These are phyloP conservation scores for Piloderma croceum DNA, from an alignment of 768 basidiomycete species.

Conservation along the genomic window DNA sequence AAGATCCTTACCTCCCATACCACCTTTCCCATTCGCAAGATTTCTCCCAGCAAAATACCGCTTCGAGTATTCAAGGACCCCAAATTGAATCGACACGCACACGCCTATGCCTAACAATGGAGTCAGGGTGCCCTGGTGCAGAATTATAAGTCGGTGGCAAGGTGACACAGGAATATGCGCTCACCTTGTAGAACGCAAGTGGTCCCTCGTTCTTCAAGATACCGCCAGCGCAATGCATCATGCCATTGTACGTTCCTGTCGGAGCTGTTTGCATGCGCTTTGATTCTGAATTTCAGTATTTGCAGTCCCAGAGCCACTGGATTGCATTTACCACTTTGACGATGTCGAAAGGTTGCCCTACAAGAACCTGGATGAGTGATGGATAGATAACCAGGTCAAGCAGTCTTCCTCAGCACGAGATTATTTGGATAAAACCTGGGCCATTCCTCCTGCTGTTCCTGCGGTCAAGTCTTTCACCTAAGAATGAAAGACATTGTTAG, in stretches of 20 bases:
- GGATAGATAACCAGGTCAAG: slow-evolving; percentile 10
- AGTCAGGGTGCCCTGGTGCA: slow-evolving; percentile 74
- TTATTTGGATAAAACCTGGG: slow-evolving; percentile 50
- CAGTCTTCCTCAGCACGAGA: background rate
- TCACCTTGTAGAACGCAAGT: slow-evolving; percentile 90
- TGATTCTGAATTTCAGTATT: too few species aligned
- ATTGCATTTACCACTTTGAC: slow-evolving; percentile 80
- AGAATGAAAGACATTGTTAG: too few species aligned
- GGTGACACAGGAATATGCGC: slow-evolving; percentile 3
- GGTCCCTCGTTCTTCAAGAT: slow-evolving; percentile 90
- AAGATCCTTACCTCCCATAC: slow-evolving; percentile 58
- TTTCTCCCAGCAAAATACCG: slow-evolving; percentile 70
- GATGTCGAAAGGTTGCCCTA: slow-evolving; percentile 94
- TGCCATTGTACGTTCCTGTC: slow-evolving; percentile 82
- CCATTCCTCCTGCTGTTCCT: slow-evolving; percentile 87
- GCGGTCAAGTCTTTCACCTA: slow-evolving; percentile 82
- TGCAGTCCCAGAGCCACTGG: slow-evolving; percentile 11
- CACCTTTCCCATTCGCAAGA: slow-evolving; percentile 50
- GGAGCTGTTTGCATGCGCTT: slow-evolving; percentile 94
- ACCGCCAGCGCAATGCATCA: slow-evolving; percentile 85
- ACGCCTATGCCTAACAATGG: slow-evolving; percentile 89
- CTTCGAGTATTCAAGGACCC: slow-evolving; percentile 80
- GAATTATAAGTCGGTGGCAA: slow-evolving; percentile 4
- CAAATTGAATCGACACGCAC: slow-evolving; percentile 96
- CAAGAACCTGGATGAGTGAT: slow-evolving; percentile 54